These are phyloP conservation scores for Chlorencoelia australis DNA, from an alignment of 2,329 filamentous ascomycete genomes.

Conservation along the genomic window DNA sequence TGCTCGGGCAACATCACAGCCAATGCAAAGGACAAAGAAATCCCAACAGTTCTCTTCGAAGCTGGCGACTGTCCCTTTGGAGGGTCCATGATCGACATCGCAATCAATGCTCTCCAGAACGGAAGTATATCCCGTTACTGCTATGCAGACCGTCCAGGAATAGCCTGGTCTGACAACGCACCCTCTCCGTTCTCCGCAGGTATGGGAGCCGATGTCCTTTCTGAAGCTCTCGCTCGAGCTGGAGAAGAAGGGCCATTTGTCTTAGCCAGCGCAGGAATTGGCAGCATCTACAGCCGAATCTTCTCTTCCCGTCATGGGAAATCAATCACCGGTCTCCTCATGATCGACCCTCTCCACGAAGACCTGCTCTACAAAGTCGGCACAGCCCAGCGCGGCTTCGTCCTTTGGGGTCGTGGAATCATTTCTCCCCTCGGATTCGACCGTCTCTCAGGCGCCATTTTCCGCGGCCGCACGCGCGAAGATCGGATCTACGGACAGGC, in stretches of 20 bases:
- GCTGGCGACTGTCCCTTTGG: slow-evolving; percentile 74
- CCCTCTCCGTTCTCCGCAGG: slow-evolving; percentile 89
- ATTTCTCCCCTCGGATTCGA: slow-evolving; percentile 82
- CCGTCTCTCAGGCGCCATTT: slow-evolving; percentile 67
- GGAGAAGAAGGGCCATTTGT: slow-evolving; percentile 86
- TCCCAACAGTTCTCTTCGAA: slow-evolving; percentile 80
- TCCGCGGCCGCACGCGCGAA: slow-evolving; percentile 67
- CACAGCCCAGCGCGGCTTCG: slow-evolving; percentile 61
- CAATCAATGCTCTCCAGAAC: slow-evolving; percentile 64
- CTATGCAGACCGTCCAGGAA: slow-evolving; percentile 87
- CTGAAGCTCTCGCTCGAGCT: slow-evolving; percentile 70
- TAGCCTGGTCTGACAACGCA: slow-evolving; percentile 82
- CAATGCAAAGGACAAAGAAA: slow-evolving; percentile 40
- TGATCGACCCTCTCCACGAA: slow-evolving; percentile 86
- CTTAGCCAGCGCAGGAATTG: slow-evolving; percentile 75
- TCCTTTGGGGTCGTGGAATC: slow-evolving; percentile 77
- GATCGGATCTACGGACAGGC: slow-evolving; percentile 78
- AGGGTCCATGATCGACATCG: slow-evolving; percentile 68
- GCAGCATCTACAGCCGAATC: slow-evolving; percentile 80
- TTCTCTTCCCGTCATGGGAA: slow-evolving; percentile 76
- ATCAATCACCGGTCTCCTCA: slow-evolving; percentile 66
- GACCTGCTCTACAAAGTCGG: slow-evolving; percentile 64
- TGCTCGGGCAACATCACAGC: slow-evolving; percentile 68
- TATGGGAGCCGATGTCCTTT: slow-evolving; percentile 82
- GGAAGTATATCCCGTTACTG: slow-evolving; percentile 83